Percentiles rank a stretch among this genome's conserved stretches.
Evolutionary conservation across 1,139 yeast genomes (phyloP).

Genomic region (Debaryomycetaceae sp.): DNA sequence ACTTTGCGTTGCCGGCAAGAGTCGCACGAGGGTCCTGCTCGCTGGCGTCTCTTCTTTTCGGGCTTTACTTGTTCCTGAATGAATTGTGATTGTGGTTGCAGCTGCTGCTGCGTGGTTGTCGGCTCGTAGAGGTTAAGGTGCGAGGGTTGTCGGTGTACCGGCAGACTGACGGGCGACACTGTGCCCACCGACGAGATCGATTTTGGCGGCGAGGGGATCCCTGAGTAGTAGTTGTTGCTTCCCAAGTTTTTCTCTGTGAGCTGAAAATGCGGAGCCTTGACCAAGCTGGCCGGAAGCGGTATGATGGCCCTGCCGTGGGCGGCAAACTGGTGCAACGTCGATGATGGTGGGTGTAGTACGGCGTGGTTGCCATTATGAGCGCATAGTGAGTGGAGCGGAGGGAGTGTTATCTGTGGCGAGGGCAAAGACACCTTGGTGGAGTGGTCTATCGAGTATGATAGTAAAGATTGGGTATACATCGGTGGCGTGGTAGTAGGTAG

Average conservation of each 20-base stretch:
- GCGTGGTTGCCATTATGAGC: slow-evolving; percentile 5
- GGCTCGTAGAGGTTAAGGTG: slow-evolving; percentile 5
- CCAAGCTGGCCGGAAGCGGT: background rate
- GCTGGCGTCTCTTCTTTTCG: slow-evolving; percentile 44
- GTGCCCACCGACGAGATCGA: slow-evolving; percentile 8
- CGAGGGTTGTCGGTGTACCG: too few relatives aligned
- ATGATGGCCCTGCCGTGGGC: background rate
- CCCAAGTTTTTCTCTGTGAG: slow-evolving; percentile 7
- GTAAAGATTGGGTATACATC: slow-evolving; percentile 9
- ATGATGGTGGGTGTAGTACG: slow-evolving; percentile 11
- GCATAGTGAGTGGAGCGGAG: slow-evolving; percentile 4
- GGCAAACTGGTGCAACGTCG: slow-evolving; percentile 10
- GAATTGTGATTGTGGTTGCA: slow-evolving; percentile 1
- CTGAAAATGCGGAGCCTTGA: slow-evolving; percentile 1
- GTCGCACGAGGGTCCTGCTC: slow-evolving; percentile 76
- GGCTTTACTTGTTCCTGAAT: slow-evolving; percentile 3
- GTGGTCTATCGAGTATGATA: slow-evolving; percentile 8
- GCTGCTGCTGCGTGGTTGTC: slow-evolving; percentile 10
- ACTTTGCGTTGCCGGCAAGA: slow-evolving; percentile 67
- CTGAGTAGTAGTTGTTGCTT: slow-evolving; percentile 7
- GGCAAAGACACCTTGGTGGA: slow-evolving; percentile 3
- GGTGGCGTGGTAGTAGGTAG: too few relatives aligned
- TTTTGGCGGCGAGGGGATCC: slow-evolving; percentile 10
- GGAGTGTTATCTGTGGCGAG: slow-evolving; percentile 6
- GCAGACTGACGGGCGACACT: slow-evolving; percentile 8